phyloP scores from a whole-genome alignment of 257 asterid species.

The Petunia secreta region DNA sequence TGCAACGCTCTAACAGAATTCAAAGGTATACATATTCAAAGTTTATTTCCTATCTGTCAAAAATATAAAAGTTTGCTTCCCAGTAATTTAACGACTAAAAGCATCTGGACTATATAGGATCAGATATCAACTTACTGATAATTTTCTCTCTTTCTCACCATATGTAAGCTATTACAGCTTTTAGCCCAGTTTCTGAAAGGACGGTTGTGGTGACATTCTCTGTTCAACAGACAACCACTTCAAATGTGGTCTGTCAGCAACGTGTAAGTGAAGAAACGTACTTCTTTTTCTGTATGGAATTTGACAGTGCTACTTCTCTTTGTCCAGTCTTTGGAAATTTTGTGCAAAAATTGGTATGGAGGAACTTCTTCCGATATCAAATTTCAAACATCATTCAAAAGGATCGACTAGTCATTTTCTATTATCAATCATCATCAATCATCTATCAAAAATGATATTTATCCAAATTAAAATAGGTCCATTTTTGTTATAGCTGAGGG shows the following conservation, averaged over 20 bases:
- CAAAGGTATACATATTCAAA: neutral
- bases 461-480: neutral
- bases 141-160: neutral
- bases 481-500: neutral
- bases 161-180: neutral
- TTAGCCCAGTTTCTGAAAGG: neutral
- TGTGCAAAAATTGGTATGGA: neutral
- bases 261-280: too few species aligned
- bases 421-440: neutral
- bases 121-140: neutral
- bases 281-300: too few species aligned
- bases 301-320: too few species aligned
- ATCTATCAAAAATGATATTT: neutral
- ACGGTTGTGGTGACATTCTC: neutral
- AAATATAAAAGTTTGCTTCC: neutral
- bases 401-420: neutral
- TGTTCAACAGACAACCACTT: too few species aligned
- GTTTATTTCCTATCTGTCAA: neutral
- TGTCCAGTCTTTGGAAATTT: neutral
- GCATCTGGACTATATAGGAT: neutral
- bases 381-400: neutral
- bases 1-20: neutral
- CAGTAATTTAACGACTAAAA: neutral
- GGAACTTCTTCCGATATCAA: neutral
- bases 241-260: too few species aligned